Conservation (phyloP, 108 stramenopile species). For the Aureococcus anophagefferens region DNA sequence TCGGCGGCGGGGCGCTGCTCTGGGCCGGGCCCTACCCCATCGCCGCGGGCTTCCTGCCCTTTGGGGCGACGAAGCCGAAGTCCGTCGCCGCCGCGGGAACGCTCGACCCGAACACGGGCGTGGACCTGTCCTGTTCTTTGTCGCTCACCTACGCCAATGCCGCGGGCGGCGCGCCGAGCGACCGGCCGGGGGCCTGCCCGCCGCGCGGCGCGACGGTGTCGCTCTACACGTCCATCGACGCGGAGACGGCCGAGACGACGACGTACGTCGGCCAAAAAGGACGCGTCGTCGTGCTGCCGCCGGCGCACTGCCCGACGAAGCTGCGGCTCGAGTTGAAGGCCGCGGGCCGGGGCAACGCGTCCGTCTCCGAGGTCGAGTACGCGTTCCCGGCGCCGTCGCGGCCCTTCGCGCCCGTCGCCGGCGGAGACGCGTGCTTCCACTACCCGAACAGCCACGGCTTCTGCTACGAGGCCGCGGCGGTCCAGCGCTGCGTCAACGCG, state of each 20-base stretch:
- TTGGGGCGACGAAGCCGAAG: not conserved
- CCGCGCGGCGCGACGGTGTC: not conserved
- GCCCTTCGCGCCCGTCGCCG: constrained; percentile 1
- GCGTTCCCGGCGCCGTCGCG: constrained; percentile 15
- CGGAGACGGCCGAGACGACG: constrained; percentile 63
- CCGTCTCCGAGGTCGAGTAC: constrained; percentile 15
- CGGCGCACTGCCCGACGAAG: constrained; percentile 64
- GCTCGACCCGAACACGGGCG: constrained; percentile 7
- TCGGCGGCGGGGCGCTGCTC: not conserved
- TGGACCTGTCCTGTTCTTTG: constrained; percentile 24
- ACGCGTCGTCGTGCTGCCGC: constrained; percentile 54
- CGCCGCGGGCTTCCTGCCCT: not conserved
- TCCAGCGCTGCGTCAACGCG: constrained; percentile 59
- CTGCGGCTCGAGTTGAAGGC: constrained; percentile 43
- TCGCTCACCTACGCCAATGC: constrained; percentile 14
- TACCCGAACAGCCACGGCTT: constrained; percentile 72
- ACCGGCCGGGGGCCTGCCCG: not conserved
- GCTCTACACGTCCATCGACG: constrained; percentile 38
- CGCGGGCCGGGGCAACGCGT: constrained; percentile 30
- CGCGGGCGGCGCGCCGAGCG: not conserved
- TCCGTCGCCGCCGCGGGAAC: not conserved
- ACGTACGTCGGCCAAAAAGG: constrained; percentile 57
- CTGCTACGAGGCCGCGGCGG: constrained; percentile 66
- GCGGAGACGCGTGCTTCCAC: constrained; percentile 20
- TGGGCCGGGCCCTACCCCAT: not conserved